Base-by-base conservation (phyloP, 495 filamentous ascomycete genomes). In the Neurospora sp. region DNA sequence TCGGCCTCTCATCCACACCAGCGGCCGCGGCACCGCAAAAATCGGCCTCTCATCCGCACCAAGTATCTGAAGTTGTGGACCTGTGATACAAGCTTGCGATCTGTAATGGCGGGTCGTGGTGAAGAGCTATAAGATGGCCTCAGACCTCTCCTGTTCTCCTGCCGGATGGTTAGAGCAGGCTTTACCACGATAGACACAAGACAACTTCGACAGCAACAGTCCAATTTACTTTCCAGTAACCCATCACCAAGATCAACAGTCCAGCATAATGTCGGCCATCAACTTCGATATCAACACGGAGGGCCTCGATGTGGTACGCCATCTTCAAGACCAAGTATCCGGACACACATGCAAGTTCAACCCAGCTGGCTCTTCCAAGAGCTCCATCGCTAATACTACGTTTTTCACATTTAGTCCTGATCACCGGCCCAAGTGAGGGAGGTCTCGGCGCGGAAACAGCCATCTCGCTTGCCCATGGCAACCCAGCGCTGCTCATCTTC, bases 391-490 rank as follows among this genome's bases (percentile, higher is more conserved):
- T 69, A 14, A 66, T 61, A 16, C 66, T 20, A 22, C 20, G 20
- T 53, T 27, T 20, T 20, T 53, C 20, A 6, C 48, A 14, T 71
- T 16, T 71, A 79, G 80, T 87, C 69, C 79, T 87, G 35, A 81
- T 87, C 31, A 89, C 87, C 27, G 88, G 88, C 40, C 80, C 85
- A 8, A 84, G 81, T n/a, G 77, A 81, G 1, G 78, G 79, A 9
- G 81, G 82, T 10, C 79, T 89, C 18, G 88, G 87, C 18, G 82
- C 80, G 38, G 79, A 79, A 61, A 86, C 85, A 10, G 84, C 84
- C 59, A 75, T 81, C 40, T 79, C 84, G 11, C 79, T 88, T 11
- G 81, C 85, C 18, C 75, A 79, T 42, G 82, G 79, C 72, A 76
- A 78, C 5, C 84, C 87, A 11, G 80, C 81, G 11, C 69, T 76